phyloP scores from a whole-genome alignment of 2,329 filamentous ascomycete species.

The Diaporthe sp. region DNA sequence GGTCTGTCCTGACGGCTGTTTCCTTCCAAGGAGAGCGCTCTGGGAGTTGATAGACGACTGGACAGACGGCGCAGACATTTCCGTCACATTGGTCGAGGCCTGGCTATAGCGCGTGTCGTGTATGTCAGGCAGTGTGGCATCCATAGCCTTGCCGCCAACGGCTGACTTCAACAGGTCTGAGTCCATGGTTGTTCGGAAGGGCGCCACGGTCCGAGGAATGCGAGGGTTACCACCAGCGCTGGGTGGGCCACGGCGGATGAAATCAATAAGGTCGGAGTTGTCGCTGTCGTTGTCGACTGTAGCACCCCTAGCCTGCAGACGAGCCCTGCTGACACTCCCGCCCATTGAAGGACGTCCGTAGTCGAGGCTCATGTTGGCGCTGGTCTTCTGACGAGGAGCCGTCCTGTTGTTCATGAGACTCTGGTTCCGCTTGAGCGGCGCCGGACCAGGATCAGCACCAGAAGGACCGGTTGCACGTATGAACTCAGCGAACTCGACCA shows the following conservation, averaged over 20 bases:
- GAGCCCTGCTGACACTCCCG: conserved; percentile 58
- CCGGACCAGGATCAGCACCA: conserved; percentile 48
- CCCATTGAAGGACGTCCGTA: conserved; percentile 54
- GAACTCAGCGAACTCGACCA: conserved; percentile 89
- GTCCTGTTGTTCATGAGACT: conserved; percentile 53
- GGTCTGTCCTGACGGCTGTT: conserved; percentile 49
- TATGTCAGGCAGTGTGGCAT: conserved; percentile 69
- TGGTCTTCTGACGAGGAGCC: conserved; percentile 48
- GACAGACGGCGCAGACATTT: conserved; percentile 67
- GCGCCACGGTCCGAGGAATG: conserved; percentile 86
- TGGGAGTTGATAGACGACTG: conserved; percentile 82
- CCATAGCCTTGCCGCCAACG: conserved; percentile 68
- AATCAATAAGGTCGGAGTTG: conserved; percentile 92
- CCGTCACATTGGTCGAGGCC: conserved; percentile 69
- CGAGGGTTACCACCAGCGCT: conserved; percentile 71
- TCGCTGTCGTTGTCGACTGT: conserved; percentile 73
- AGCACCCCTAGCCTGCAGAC: conserved; percentile 80
- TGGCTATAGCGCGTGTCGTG: conserved; percentile 70
- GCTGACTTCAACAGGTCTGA: conserved; percentile 79
- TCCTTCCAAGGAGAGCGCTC: conserved; percentile 72
- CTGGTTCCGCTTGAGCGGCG: conserved; percentile 37
- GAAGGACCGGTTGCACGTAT: conserved; percentile 86
- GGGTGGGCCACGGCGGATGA: conserved; percentile 90
- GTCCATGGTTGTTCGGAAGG: conserved; percentile 88
- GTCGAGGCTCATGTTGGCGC: conserved; percentile 55